A percentile compares a stretch with the other conserved stretches of the same genome.
phyloP scores from a whole-genome alignment of 2,329 filamentous ascomycete genomes.

The Nannizziopsis barbatae region DNA sequence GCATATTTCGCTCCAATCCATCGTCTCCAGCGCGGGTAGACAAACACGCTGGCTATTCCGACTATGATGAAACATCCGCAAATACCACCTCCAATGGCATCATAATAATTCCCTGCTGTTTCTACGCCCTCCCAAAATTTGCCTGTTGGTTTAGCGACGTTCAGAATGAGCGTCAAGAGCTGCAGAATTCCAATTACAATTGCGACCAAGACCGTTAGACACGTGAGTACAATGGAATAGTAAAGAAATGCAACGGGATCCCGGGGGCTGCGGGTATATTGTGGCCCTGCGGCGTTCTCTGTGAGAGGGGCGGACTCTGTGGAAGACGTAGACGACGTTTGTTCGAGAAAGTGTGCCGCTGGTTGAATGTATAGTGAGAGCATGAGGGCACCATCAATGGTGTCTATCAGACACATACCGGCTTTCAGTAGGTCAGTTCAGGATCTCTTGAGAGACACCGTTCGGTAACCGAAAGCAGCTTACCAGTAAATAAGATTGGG shows the following conservation, averaged over 20 bases:
- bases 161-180: slow-evolving; percentile 63
- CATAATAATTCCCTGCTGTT: slow-evolving; percentile 65
- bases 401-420: slow-evolving; percentile 92
- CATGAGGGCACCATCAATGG: slow-evolving; percentile 87
- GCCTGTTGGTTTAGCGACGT: slow-evolving; percentile 61
- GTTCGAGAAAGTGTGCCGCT: slow-evolving; percentile 29
- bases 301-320: slow-evolving; percentile 12
- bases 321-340: slow-evolving; percentile 14
- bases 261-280: slow-evolving; percentile 49
- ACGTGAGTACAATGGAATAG: slow-evolving; percentile 80
- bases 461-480: neutral
- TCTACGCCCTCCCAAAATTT: slow-evolving; percentile 85
- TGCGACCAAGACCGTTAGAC: slow-evolving; percentile 71
- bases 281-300: neutral
- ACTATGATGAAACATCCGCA: slow-evolving; percentile 74
- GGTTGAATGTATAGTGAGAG: slow-evolving; percentile 72
- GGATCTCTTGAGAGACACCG: neutral
- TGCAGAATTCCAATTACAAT: slow-evolving; percentile 80
- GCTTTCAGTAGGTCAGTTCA: slow-evolving; percentile 36
- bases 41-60: slow-evolving; percentile 58
- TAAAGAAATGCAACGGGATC: slow-evolving; percentile 86
- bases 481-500: slow-evolving; percentile 75
- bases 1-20: slow-evolving; percentile 37
- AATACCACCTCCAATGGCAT: slow-evolving; percentile 75
- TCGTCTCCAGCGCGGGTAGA: slow-evolving; percentile 70